phyloP scores from a whole-genome alignment of 306 rosid species.

The Quercus mongolica region DNA sequence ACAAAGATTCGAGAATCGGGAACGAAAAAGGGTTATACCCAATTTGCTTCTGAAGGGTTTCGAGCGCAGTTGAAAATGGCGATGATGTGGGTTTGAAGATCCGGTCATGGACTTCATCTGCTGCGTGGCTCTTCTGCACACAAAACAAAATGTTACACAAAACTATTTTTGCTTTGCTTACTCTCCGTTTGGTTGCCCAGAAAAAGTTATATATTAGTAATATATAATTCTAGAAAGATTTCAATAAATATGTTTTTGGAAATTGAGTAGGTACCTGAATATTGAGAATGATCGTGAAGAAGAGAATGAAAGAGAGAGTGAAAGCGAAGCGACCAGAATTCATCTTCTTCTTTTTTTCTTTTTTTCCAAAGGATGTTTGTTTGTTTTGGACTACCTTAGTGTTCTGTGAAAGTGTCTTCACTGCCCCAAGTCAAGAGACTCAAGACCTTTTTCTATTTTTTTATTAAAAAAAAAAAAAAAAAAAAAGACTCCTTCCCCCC shows the following conservation, averaged over 20 bases:
- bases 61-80: constrained; percentile 51
- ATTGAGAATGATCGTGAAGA: constrained; percentile 24
- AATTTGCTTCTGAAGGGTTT: constrained; percentile 54
- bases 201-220: neutral
- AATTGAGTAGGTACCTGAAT: constrained; percentile 22
- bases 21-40: constrained; percentile 23
- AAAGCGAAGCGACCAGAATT: neutral
- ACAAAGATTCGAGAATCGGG: neutral
- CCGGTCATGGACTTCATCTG: neutral
- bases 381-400: neutral
- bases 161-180: neutral
- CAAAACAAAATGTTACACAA: neutral
- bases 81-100: constrained; percentile 19
- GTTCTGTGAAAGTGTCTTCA: neutral
- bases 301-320: constrained; percentile 26
- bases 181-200: neutral
- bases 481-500: too few relatives aligned
- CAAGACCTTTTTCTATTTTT: too few relatives aligned
- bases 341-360: neutral
- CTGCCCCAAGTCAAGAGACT: neutral
- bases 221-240: neutral
- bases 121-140: constrained; percentile 36
- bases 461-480: too few relatives aligned
- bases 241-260: neutral
- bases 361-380: neutral